Conservation (phyloP, 2,329 filamentous ascomycete species). For the Colletotrichum coccodes region DNA sequence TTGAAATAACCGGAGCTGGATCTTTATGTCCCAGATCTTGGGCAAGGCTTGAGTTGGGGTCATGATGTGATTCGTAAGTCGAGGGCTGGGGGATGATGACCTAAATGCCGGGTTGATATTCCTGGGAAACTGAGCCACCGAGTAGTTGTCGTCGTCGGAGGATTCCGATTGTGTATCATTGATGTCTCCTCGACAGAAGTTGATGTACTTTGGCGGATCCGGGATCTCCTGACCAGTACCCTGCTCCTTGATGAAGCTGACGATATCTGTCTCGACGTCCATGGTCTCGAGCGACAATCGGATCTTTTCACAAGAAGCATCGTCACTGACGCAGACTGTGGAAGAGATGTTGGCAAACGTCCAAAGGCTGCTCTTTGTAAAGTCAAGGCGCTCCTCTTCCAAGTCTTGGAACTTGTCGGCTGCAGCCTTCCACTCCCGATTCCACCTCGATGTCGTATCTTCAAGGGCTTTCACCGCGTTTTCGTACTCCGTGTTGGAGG, state of each 20-base stretch:
- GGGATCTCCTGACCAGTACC: slow-evolving; percentile 98
- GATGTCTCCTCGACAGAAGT: slow-evolving; percentile 92
- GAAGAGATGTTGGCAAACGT: slow-evolving; percentile 97
- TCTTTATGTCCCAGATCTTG: slow-evolving; percentile 66
- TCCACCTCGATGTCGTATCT: slow-evolving; percentile 95
- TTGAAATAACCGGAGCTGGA: neutral
- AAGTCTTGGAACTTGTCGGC: slow-evolving; percentile 99
- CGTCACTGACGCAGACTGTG: slow-evolving; percentile 97
- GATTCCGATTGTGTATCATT: slow-evolving; percentile 83
- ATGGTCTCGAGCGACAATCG: slow-evolving; percentile 92
- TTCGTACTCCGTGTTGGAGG: slow-evolving; percentile 94
- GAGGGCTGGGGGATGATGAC: slow-evolving; percentile 95
- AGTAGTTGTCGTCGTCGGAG: slow-evolving; percentile 90
- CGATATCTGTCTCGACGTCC: slow-evolving; percentile 96
- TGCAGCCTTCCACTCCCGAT: slow-evolving; percentile 96
- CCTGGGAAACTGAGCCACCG: slow-evolving; percentile 93
- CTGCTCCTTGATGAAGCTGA: slow-evolving; percentile 84
- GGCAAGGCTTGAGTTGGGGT: slow-evolving; percentile 79
- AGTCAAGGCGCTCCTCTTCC: slow-evolving; percentile 96
- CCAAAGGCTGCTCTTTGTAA: slow-evolving; percentile 98
- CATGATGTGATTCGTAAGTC: slow-evolving; percentile 90
- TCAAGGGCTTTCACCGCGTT: slow-evolving; percentile 91
- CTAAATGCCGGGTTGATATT: slow-evolving; percentile 96
- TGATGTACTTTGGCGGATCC: slow-evolving; percentile 97
- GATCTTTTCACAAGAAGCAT: slow-evolving; percentile 96